Evolutionary conservation across 1,139 yeast genomes (phyloP).

Genomic region (Diutina siamensis): DNA sequence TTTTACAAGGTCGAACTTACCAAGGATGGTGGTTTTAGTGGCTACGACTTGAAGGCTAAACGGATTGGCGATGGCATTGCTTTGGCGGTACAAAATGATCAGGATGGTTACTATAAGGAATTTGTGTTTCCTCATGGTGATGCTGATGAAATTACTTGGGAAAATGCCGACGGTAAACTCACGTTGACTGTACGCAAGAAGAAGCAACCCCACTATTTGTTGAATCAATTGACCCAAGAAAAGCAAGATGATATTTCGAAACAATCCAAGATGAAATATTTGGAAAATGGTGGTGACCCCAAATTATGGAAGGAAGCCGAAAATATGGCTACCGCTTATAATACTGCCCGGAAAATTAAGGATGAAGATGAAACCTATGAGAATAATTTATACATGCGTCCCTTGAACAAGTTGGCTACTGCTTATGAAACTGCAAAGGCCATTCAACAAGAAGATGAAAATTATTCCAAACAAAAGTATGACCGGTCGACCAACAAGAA

Average conservation of each 20-base stretch:
- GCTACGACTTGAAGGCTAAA: conserved; percentile 2
- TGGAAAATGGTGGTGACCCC: conserved; percentile 1
- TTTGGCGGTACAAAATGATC: neutral
- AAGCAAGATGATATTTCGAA: neutral
- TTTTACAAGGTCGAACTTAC: neutral
- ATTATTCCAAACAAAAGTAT: neutral
- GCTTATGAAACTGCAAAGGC: neutral
- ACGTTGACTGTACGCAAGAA: neutral
- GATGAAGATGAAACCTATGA: conserved; percentile 1
- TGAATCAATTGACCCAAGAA: neutral
- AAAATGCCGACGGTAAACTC: neutral
- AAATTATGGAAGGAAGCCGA: conserved; percentile 3
- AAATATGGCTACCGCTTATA: neutral
- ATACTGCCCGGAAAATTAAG: neutral
- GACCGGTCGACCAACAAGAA: neutral
- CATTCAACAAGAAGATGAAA: neutral
- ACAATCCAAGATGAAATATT: neutral
- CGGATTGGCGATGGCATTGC: conserved; percentile 2
- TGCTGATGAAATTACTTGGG: neutral
- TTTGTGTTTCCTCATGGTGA: conserved; percentile 3
- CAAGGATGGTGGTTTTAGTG: neutral
- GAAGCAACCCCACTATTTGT: conserved; percentile 2
- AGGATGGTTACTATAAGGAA: conserved; percentile 1
- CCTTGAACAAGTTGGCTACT: neutral
- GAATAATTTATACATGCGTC: neutral